phyloP scores from a whole-genome alignment of 1,139 yeast genomes.

The Sporopachydermia cereana region DNA sequence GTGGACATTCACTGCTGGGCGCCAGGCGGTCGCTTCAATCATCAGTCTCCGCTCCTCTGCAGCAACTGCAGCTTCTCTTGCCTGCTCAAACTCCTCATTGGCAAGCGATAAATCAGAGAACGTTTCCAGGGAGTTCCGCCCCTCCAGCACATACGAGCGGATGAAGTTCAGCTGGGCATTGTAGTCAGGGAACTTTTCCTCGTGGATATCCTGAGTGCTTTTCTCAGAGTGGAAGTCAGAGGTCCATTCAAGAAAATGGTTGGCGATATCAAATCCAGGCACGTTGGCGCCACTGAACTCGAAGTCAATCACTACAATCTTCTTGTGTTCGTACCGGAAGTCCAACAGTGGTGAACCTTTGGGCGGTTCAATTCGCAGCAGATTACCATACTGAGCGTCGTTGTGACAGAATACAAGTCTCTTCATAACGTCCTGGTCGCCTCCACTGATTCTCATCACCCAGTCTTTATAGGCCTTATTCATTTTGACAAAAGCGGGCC shows the following conservation, averaged over 20 bases:
- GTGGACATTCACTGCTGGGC: constrained; percentile 63
- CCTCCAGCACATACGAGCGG: constrained; percentile 51
- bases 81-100: constrained; percentile 18
- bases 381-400: constrained; percentile 92
- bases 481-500: constrained; percentile 36
- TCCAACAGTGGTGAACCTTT: constrained; percentile 29
- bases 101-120: constrained; percentile 14
- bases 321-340: constrained; percentile 46
- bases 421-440: constrained; percentile 29
- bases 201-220: constrained; percentile 45
- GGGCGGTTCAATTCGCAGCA: constrained; percentile 33
- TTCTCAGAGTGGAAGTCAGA: constrained; percentile 69
- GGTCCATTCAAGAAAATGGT: constrained; percentile 91
- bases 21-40: constrained; percentile 65
- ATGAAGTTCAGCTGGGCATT: constrained; percentile 62
- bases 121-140: not conserved
- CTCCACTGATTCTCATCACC: constrained; percentile 45
- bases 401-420: constrained; percentile 78
- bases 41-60: constrained; percentile 45
- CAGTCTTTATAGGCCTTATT: constrained; percentile 46
- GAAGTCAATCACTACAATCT: constrained; percentile 86
- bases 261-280: constrained; percentile 83
- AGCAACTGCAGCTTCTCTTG: constrained; percentile 28
- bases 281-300: constrained; percentile 93
- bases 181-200: constrained; percentile 48